A percentile compares a stretch with the other conserved stretches of the same genome.
These are phyloP conservation scores for Quercus phellos DNA, from an alignment of 331 rosid species.

Conservation along the genomic window DNA sequence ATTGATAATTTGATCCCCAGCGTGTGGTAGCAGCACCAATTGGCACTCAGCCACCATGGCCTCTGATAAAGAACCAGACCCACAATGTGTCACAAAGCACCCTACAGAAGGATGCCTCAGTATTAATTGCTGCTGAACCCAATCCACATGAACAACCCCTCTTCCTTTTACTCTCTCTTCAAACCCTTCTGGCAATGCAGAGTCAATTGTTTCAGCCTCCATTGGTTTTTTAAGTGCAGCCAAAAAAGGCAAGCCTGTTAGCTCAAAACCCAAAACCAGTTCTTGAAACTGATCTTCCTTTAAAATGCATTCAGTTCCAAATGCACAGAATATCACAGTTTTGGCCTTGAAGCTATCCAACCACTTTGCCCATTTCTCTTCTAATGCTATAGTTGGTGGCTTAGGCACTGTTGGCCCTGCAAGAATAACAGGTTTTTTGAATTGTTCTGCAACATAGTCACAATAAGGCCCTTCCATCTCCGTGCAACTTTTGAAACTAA, in stretches of 20 bases:
- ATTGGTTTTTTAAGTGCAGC: conserved; percentile 32
- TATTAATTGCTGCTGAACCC: conserved; percentile 51
- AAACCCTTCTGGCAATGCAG: conserved; percentile 46
- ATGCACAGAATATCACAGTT: background rate
- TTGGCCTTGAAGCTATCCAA: background rate
- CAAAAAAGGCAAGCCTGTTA: conserved; percentile 25
- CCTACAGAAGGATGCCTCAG: conserved; percentile 47
- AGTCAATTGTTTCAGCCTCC: conserved; percentile 27
- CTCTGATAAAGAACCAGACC: conserved; percentile 48
- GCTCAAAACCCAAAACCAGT: conserved; percentile 2
- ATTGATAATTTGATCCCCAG: conserved; percentile 41
- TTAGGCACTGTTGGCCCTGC: conserved; percentile 10
- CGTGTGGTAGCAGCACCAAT: conserved; percentile 35
- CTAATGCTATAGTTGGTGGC: background rate
- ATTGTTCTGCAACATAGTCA: background rate
- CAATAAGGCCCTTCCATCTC: conserved; percentile 13
- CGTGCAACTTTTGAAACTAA: conserved; percentile 6
- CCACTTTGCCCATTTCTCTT: conserved; percentile 1
- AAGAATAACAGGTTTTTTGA: background rate
- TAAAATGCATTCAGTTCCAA: conserved; percentile 12
- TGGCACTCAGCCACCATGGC: conserved; percentile 43
- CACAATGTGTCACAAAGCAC: conserved; percentile 54
- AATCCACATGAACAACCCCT: conserved; percentile 40
- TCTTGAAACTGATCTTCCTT: background rate
- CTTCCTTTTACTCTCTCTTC: conserved; percentile 29